Percentiles rank a stretch among this genome's conserved stretches.
Conservation (phyloP, 2,329 filamentous ascomycete genomes). For the Didymella pinodella region DNA sequence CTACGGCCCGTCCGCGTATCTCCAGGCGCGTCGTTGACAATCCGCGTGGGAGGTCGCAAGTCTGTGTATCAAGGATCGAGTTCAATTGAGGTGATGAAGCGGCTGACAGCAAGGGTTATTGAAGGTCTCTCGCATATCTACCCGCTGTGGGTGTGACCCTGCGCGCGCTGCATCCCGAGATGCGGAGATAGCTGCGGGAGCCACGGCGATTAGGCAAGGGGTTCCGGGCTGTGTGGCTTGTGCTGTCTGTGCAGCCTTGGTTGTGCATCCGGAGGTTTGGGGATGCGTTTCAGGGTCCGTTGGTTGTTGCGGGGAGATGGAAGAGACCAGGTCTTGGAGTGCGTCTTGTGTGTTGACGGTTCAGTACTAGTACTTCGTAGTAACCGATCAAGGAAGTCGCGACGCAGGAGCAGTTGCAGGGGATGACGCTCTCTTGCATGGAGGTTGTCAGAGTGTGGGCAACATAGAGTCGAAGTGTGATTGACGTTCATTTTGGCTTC, state of each 20-base stretch:
- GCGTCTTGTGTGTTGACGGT: neutral
- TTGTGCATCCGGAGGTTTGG: neutral
- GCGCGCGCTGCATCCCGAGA: slow-evolving; percentile 4
- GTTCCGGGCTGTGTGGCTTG: slow-evolving; percentile 1
- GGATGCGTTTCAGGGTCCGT: neutral
- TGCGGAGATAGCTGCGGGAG: slow-evolving; percentile 17
- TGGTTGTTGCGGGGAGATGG: neutral
- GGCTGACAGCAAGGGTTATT: neutral
- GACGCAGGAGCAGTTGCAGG: neutral
- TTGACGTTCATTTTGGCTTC: slow-evolving; percentile 11
- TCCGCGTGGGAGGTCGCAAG: neutral
- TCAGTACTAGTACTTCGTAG: too few relatives aligned
- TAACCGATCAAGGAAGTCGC: neutral
- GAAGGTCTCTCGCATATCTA: neutral
- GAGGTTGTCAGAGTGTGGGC: neutral
- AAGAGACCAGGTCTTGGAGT: neutral
- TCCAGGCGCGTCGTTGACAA: neutral
- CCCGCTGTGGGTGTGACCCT: neutral
- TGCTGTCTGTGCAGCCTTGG: neutral
- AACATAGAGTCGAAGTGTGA: neutral
- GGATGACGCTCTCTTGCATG: neutral
- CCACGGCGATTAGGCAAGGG: slow-evolving; percentile 7
- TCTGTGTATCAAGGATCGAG: neutral
- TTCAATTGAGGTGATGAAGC: neutral
- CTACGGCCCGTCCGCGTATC: slow-evolving; percentile 6